Conservation (phyloP, 2,329 filamentous ascomycete species). For the Aspergillus neoniger region DNA sequence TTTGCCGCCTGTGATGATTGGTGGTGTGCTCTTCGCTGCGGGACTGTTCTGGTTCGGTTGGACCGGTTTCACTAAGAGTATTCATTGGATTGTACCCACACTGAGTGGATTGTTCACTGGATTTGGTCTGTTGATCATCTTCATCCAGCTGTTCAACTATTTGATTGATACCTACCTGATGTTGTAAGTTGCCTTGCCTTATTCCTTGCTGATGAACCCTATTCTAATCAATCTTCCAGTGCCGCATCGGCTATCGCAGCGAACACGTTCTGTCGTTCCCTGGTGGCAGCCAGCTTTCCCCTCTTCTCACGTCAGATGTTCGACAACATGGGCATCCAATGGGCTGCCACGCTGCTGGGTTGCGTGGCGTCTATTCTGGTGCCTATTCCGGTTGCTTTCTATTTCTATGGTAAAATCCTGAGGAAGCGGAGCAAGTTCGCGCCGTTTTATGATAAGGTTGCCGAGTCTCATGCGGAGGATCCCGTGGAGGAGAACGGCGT, state of each 20-base stretch:
- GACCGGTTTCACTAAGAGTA: conserved; percentile 57
- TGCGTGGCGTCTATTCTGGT: conserved; percentile 39
- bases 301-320: conserved; percentile 61
- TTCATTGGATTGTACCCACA: conserved; percentile 47
- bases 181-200: conserved; percentile 16
- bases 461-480: conserved; percentile 19
- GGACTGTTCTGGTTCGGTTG: conserved; percentile 80
- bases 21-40: conserved; percentile 54
- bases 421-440: conserved; percentile 16
- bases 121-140: conserved; percentile 60
- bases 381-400: conserved; percentile 39
- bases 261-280: conserved; percentile 51
- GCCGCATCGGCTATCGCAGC: conserved; percentile 57
- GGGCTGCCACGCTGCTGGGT: conserved; percentile 42
- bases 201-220: no score
- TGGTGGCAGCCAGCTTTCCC: conserved; percentile 55
- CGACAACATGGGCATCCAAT: conserved; percentile 39
- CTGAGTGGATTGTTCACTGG: conserved; percentile 56
- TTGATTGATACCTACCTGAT: conserved; percentile 62
- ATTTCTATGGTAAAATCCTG: conserved; percentile 31
- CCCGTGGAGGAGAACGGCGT: conserved; percentile 16
- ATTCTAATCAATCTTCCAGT: conserved; percentile 13
- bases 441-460: conserved; percentile 12
- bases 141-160: conserved; percentile 61
- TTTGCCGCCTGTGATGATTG: conserved; percentile 55